phyloP scores from a whole-genome alignment of 139 green algal genomes.

The Chlamydomonas sp. region DNA sequence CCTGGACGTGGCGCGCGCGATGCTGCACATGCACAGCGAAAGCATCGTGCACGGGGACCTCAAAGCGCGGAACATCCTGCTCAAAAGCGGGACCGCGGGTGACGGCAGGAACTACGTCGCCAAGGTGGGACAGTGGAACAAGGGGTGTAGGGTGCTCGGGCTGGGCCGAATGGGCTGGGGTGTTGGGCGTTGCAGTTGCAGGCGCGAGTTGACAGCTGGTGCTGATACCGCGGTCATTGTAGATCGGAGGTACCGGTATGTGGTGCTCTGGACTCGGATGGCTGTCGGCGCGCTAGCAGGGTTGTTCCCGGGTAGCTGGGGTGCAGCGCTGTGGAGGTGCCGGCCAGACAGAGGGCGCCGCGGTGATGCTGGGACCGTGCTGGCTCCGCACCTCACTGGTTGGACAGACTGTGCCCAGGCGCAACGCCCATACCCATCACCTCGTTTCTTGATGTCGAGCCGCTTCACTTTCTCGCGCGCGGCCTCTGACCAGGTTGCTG shows the following conservation, averaged over 20 bases:
- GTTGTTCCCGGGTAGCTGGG: background rate
- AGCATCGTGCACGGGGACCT: conserved; percentile 56
- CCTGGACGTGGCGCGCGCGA: conserved; percentile 54
- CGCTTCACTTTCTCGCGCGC: background rate
- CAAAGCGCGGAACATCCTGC: conserved; percentile 54
- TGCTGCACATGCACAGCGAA: conserved; percentile 61
- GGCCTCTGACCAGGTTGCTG: conserved; percentile 43
- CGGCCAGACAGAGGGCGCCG: no score
- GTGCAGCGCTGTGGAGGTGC: no score
- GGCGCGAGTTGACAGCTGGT: background rate
- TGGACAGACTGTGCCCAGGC: background rate
- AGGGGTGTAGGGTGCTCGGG: background rate
- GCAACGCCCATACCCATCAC: background rate
- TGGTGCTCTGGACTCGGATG: no score
- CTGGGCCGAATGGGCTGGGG: no score
- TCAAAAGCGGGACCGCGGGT: conserved; percentile 31
- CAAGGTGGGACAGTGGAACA: conserved; percentile 3
- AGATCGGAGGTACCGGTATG: no score
- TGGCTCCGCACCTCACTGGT: no score
- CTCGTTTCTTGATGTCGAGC: background rate
- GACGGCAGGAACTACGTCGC: conserved; percentile 43
- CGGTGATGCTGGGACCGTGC: no score
- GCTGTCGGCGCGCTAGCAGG: background rate
- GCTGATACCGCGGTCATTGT: no score
- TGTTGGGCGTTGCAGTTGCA: background rate